Base-by-base conservation (phyloP, 495 filamentous ascomycete species). In the Lasiosphaeriaceae sp. region DNA sequence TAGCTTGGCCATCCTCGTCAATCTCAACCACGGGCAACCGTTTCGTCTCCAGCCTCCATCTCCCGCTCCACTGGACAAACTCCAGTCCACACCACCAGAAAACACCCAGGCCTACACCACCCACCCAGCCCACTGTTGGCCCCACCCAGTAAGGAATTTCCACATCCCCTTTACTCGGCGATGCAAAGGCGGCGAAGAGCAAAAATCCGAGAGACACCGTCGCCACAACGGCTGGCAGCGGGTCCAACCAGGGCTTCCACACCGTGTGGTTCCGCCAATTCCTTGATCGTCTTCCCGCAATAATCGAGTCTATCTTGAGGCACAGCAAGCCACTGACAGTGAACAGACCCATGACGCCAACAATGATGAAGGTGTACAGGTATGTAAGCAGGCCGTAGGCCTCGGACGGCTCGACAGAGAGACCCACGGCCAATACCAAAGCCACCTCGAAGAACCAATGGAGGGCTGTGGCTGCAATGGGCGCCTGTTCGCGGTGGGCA, bases 331-430 rank as follows among this genome's bases (percentile, higher is more conserved):
- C 51, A 7, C 37, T 20, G 20, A 54, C 51, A 7, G 51, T 45
- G 12, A 54, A 46, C 17, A 54, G 26, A 3, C 51, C 51, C 11
- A 54, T 14, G 16, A 54, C 39, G 7, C 51, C 51, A 11, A 54
- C 23, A 2, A 54, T 54, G 16, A 31, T 26, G 11, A 31, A 54
- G 12, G 51, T 31, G 21, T 54, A 26, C 20, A 54, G 23, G 51
- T 45, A 54, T 11, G 51, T 54, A 2, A 54, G 35, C 19, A 54
- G 22, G 11, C 26, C 12, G 51, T 54, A 54, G 19, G 51, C 51
- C 41, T 54, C 24, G 37, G 37, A 26, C 37, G 51, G 51, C 12
- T 16, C 17, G 17, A 45, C 17, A 8, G 51, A n/a, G 1, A 44
- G 14, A 5, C 51, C 51, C n/a, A 54, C 51, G 2, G 20, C 51